Conservation (phyloP, 192 early-diverging fungal species). For the Phycomyces nitens region DNA sequence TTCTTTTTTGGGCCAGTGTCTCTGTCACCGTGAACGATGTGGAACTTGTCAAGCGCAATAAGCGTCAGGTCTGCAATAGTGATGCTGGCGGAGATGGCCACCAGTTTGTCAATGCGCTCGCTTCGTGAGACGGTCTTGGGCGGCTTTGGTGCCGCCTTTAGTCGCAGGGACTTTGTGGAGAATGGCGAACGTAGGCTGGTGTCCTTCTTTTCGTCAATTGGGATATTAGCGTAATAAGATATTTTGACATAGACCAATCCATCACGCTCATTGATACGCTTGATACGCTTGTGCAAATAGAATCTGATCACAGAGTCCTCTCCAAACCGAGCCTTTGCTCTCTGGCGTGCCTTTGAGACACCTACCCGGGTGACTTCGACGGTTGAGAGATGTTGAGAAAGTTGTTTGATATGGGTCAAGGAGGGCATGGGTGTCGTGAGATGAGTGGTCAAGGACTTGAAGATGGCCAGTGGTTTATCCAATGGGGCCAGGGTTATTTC, state of each 20-base stretch:
- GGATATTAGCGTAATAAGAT: constrained; percentile 21
- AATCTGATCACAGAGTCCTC: constrained; percentile 47
- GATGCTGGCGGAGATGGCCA: constrained; percentile 39
- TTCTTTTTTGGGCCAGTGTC: constrained; percentile 31
- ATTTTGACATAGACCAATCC: constrained; percentile 37
- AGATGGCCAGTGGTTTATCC: constrained; percentile 54
- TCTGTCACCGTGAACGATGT: constrained; percentile 40
- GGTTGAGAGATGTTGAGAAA: constrained; percentile 13
- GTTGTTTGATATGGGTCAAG: constrained; percentile 34
- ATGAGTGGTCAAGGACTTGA: constrained; percentile 47
- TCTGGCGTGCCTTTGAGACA: constrained; percentile 21
- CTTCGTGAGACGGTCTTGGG: constrained; percentile 1
- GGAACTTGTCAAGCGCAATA: constrained; percentile 49
- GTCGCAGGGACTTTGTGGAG: neutral
- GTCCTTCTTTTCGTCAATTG: neutral
- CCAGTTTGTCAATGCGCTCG: constrained; percentile 37
- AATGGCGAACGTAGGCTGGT: neutral
- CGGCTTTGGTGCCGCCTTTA: constrained; percentile 11
- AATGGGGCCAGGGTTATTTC: constrained; percentile 43
- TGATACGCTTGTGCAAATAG: constrained; percentile 47
- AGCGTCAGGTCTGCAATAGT: constrained; percentile 44
- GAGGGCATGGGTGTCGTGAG: constrained; percentile 49
- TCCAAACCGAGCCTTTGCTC: constrained; percentile 22
- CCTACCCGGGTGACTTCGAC: constrained; percentile 33
- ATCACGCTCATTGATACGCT: constrained; percentile 28